Percentiles rank a stretch among this genome's conserved stretches.
phyloP scores from a whole-genome alignment of 2,329 filamentous ascomycete species.

The Aspergillus fumigatus region DNA sequence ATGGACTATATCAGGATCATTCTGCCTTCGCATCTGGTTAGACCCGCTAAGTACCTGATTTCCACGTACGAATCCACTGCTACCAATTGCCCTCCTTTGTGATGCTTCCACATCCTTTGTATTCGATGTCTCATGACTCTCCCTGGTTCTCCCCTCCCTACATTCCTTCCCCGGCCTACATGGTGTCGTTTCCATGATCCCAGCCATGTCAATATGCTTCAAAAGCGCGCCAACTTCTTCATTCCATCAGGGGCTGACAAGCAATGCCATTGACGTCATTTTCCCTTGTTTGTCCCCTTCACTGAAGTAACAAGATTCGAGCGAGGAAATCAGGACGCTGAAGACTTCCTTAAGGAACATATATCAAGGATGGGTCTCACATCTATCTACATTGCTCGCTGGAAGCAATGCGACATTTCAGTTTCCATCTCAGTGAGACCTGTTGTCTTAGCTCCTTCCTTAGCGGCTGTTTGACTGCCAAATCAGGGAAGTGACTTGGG shows the following conservation, averaged over 20 bases:
- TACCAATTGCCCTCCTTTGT: background rate
- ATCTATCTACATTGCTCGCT: background rate
- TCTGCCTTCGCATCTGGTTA: background rate
- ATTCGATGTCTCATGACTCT: background rate
- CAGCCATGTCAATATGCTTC: background rate
- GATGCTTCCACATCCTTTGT: background rate
- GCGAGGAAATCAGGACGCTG: background rate
- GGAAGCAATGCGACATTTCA: no score
- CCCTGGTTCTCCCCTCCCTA: background rate
- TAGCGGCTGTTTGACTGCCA: background rate
- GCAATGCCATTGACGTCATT: constrained; percentile 12
- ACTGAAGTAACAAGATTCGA: background rate
- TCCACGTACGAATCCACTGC: background rate
- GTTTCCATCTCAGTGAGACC: no score
- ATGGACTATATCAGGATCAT: no score
- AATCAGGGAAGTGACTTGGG: background rate
- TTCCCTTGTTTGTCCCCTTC: background rate
- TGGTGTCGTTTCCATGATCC: background rate
- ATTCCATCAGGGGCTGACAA: background rate
- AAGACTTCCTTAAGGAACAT: background rate
- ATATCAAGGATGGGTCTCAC: background rate
- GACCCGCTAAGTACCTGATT: background rate
- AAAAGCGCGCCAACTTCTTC: background rate
- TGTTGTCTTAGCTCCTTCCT: background rate
- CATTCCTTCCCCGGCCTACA: background rate